Percentiles rank a stretch among this genome's conserved stretches.
Evolutionary conservation across 805 yeast species (phyloP).

Genomic region (Candida jianshihensis): DNA sequence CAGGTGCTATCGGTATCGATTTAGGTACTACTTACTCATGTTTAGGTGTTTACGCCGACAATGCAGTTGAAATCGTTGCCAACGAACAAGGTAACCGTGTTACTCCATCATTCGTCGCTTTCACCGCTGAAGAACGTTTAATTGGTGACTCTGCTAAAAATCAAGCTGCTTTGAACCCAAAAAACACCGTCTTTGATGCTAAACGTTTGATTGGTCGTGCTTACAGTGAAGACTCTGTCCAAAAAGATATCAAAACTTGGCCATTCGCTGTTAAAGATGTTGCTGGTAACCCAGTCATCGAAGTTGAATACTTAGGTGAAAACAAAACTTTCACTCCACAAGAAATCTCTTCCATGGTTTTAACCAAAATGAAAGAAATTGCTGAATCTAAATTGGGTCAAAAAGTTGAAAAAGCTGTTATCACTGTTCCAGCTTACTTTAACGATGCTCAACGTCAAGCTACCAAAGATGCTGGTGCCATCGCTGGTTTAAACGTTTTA

Average conservation of each 20-base stretch:
- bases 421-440: slow-evolving; percentile 77
- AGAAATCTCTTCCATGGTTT: slow-evolving; percentile 71
- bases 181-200: slow-evolving; percentile 75
- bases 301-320: slow-evolving; percentile 66
- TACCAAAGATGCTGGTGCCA: slow-evolving; percentile 77
- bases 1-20: slow-evolving; percentile 99
- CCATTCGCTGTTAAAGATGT: slow-evolving; percentile 66
- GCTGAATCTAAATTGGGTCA: slow-evolving; percentile 73
- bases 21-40: slow-evolving; percentile 83
- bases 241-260: slow-evolving; percentile 89
- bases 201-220: slow-evolving; percentile 79
- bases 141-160: slow-evolving; percentile 82
- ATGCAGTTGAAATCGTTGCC: slow-evolving; percentile 73
- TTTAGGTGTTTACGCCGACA: slow-evolving; percentile 66
- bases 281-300: slow-evolving; percentile 60
- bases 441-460: slow-evolving; percentile 80
- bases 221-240: slow-evolving; percentile 69
- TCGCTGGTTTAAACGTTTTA: slow-evolving; percentile 71
- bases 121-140: slow-evolving; percentile 71
- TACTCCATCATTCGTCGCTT: slow-evolving; percentile 76
- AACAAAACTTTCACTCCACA: slow-evolving; percentile 66
- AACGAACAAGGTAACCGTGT: slow-evolving; percentile 85
- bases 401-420: slow-evolving; percentile 67
- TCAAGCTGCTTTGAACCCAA: slow-evolving; percentile 76
- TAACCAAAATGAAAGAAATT: slow-evolving; percentile 76